Conservation (phyloP, 768 basidiomycete genomes). For the Suillus fuscotomentosus region DNA sequence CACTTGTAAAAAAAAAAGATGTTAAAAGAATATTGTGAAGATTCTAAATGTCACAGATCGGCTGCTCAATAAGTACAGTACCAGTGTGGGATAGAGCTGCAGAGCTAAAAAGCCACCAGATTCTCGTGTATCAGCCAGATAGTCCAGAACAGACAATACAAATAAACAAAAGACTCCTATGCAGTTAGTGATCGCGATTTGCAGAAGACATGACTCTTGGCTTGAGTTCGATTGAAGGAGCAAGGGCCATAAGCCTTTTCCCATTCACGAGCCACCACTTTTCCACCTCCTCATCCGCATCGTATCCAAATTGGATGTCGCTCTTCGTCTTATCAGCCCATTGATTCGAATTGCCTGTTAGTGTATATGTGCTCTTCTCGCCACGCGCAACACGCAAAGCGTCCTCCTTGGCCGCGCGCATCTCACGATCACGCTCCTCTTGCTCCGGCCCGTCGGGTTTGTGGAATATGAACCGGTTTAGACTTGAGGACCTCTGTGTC, state of each 20-base stretch:
- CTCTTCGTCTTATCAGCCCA: conserved; percentile 60
- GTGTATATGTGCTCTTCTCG: conserved; percentile 10
- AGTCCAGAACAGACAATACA: neutral
- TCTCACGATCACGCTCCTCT: conserved; percentile 46
- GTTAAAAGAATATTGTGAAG: too few relatives aligned
- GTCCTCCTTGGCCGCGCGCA: conserved; percentile 47
- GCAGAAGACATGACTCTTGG: neutral
- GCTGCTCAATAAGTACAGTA: neutral
- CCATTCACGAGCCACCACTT: conserved; percentile 46
- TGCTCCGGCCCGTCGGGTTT: conserved; percentile 55
- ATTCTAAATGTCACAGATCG: neutral
- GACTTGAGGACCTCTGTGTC: conserved; percentile 48
- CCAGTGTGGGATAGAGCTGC: neutral
- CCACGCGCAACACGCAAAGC: conserved; percentile 29
- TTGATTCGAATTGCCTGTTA: conserved; percentile 44
- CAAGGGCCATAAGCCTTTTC: conserved; percentile 8
- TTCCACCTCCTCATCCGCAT: conserved; percentile 50
- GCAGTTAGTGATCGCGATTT: neutral
- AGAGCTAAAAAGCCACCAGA: neutral
- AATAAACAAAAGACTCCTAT: neutral
- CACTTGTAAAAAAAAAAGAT: too few relatives aligned
- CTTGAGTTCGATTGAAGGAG: neutral
- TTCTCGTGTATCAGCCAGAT: neutral
- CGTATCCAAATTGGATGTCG: conserved; percentile 48
- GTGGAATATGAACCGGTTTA: conserved; percentile 57